Evolutionary conservation across 805 yeast genomes (phyloP), one percentile per base, ranked within the genome.

Genomic region (Lachancea fermentati): DNA sequence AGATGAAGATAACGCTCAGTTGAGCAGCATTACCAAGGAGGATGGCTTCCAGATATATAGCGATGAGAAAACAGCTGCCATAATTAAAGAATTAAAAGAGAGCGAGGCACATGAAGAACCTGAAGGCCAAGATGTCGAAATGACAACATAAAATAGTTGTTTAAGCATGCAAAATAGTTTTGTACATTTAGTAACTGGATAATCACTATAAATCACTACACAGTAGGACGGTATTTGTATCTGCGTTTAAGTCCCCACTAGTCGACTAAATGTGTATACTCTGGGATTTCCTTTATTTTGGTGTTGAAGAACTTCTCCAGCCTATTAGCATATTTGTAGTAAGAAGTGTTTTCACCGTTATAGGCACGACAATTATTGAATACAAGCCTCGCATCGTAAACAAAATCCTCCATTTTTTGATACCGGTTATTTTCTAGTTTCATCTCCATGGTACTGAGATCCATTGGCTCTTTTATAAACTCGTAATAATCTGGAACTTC

Each of bases 401-500:
- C 72, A 60, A 89, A 93, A 55, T 88, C 91, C 52, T 88, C 96
- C 75, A 93, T 82, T 11, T 84, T 77, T 47, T 85, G 86, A 62
- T 93, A 93, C 51, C 84, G 84, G 64, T 93, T 96, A 55, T 85
- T 86, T 47, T 91, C 97, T 26, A 93, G 70, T 59, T 89, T 87
- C 56, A 76, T 81, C 57, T 93, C 97, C 96, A 93, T 93, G 0
- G 97, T 88, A 32, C 93, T 79, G 41, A 93, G 69, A 59, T 93
- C 98, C 98, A 93, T 93, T 5, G 99, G 98, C 60, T 93, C 97
- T 57, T 88, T 88, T 49, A 93, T 91, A 19, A 93, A 93, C 49
- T 87, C 95, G 62, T 91, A 93, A 58, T 93, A 93, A 63, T 93
- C 98, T 1, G 94, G 87, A 8, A 93, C 98, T 58, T 93, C 98